Base-by-base conservation (phyloP, 305 asterid species). In the Fraxinus velutina region DNA sequence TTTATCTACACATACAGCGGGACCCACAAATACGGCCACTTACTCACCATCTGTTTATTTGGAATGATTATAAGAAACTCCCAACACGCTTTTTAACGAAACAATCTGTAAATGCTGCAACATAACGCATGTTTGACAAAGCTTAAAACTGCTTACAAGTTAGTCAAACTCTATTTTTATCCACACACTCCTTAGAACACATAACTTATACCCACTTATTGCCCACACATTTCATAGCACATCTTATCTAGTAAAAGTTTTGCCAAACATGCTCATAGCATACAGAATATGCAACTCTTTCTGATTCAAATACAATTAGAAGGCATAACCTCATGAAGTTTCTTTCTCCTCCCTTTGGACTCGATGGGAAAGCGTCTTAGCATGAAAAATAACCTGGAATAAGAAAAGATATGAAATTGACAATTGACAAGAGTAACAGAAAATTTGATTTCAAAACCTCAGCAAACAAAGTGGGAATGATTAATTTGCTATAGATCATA, bases 341-440 rank as follows among this genome's bases (percentile, higher is more conserved):
- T 93, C 92, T 94, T 94, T 86, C 97, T 89, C 92, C 97, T 89
- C 87, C 98, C 98, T 91, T 92, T 94, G 78, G 98, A 93, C 89
- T 94, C 98, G 80, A 94, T 93, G 36, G 98, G 98, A 84, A 93
- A 94, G 81, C 96, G 98, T 81, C 94, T 89, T 77, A 94, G 88
- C 98, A 92, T 94, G 92, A 85, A 85, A 88, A 94, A 94, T 80
- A 94, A 89, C 92, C 98, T 94, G 92, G 81, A 89, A 55, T 82
- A 77, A 79, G 76, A 10, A 81, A 79, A 74, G 66, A 50, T 17
- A 74, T 13, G 73, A 83, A 66, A 78, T 79, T 76, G 60, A 24
- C 34, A 68, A 64, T 9, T 47, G 37, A 27, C 76, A 32, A 73
- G 66, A 66, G 22, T 30, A 29, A 15, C 50, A 50, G 50, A 24